Percentiles rank a stretch among this genome's conserved stretches.
Evolutionary conservation across 257 asterid species (phyloP).

Genomic region (Salvia miltiorrhiza): DNA sequence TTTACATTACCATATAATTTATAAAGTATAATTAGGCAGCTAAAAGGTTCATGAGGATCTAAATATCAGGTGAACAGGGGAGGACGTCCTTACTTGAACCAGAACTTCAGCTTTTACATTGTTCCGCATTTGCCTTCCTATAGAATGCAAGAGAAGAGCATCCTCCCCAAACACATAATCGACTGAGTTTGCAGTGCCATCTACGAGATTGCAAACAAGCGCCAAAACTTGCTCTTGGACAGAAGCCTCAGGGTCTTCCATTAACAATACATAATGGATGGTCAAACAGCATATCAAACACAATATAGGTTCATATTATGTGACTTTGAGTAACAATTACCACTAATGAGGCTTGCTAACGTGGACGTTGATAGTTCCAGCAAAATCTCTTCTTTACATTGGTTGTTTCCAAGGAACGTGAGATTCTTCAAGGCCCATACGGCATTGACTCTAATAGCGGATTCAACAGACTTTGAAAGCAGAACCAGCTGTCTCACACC

Average conservation of each 20-base stretch:
- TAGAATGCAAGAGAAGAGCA: constrained; percentile 58
- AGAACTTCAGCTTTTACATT: constrained; percentile 62
- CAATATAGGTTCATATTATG: background rate
- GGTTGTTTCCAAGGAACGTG: constrained; percentile 60
- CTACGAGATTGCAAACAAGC: constrained; percentile 74
- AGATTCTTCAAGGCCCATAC: constrained; percentile 80
- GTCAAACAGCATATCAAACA: constrained; percentile 23
- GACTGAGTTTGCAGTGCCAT: constrained; percentile 57
- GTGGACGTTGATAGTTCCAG: constrained; percentile 62
- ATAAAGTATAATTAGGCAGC: background rate
- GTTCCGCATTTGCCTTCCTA: constrained; percentile 60
- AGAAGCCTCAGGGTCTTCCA: constrained; percentile 75
- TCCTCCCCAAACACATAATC: constrained; percentile 68
- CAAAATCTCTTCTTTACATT: constrained; percentile 76
- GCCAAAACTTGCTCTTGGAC: constrained; percentile 91
- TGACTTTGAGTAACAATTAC: constrained; percentile 33
- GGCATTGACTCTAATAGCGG: constrained; percentile 60
- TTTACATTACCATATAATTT: background rate
- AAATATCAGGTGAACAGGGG: background rate
- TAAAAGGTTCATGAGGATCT: background rate
- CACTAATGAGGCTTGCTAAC: constrained; percentile 67
- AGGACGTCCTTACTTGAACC: constrained; percentile 56
- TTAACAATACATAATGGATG: constrained; percentile 15
- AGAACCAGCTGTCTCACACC: constrained; percentile 77
- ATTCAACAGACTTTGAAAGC: constrained; percentile 88